A percentile compares a stretch with the other conserved stretches of the same genome.
These are phyloP conservation scores for Lactarius akahatsu DNA, from an alignment of 768 basidiomycete species.

Conservation along the genomic window DNA sequence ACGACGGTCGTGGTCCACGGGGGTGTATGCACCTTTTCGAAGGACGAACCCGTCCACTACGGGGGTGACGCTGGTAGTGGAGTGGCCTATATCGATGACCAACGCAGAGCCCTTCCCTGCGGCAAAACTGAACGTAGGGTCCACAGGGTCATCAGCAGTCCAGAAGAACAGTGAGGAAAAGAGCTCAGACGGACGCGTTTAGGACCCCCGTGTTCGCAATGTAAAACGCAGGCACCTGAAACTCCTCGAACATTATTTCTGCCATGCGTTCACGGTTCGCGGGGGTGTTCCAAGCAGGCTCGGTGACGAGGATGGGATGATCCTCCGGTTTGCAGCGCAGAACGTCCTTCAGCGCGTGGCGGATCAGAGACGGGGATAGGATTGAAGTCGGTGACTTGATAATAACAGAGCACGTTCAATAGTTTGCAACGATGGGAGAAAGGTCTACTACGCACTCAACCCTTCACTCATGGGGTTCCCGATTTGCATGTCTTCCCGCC, in stretches of 20 bases:
- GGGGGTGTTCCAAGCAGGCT: conserved; percentile 94
- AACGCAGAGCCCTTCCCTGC: conserved; percentile 97
- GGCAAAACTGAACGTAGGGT: conserved; percentile 64
- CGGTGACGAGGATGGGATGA: conserved; percentile 90
- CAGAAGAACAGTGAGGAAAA: neutral
- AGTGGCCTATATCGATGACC: conserved; percentile 90
- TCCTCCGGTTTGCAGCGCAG: conserved; percentile 78
- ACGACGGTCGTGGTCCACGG: neutral
- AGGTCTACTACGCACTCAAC: conserved; percentile 57
- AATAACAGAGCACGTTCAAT: neutral
- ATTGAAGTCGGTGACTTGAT: conserved; percentile 70
- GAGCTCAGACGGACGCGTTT: conserved; percentile 60
- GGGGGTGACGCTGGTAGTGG: conserved; percentile 87
- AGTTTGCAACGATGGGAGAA: neutral
- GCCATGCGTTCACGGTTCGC: conserved; percentile 94
- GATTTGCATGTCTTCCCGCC: conserved; percentile 89
- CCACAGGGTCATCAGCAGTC: neutral
- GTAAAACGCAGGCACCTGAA: conserved; percentile 92
- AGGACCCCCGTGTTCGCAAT: conserved; percentile 93
- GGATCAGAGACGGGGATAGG: conserved; percentile 68
- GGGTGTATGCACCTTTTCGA: conserved; percentile 68
- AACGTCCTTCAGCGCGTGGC: conserved; percentile 71
- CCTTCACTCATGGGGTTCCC: conserved; percentile 82
- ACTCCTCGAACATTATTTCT: conserved; percentile 97
- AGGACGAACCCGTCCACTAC: conserved; percentile 98